A percentile compares a stretch with the other conserved stretches of the same genome.
These are phyloP conservation scores for Pichia sp. DNA, from an alignment of 1,139 yeast species.

Conservation along the genomic window DNA sequence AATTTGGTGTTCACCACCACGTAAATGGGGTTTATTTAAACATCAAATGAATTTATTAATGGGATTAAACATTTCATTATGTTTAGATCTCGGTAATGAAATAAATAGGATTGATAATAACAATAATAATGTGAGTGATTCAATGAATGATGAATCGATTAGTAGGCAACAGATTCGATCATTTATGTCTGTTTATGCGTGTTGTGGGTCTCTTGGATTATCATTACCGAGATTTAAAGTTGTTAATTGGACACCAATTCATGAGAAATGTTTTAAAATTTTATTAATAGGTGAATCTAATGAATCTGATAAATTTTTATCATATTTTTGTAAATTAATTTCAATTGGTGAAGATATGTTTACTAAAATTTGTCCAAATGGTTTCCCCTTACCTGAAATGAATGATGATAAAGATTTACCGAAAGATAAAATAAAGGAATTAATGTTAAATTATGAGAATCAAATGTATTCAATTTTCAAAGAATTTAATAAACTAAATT, in stretches of 20 bases:
- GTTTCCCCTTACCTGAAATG: constrained; percentile 7
- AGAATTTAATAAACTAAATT: constrained; percentile 31
- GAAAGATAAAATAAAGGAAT: constrained; percentile 18
- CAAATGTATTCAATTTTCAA: constrained; percentile 27
- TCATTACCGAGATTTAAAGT: constrained; percentile 44
- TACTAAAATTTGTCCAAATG: constrained; percentile 29
- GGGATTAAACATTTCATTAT: constrained; percentile 39
- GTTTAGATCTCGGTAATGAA: constrained; percentile 41
- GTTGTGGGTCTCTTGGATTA: constrained; percentile 44
- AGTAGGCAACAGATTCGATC: constrained; percentile 38
- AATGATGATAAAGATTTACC: not conserved
- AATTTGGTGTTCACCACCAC: constrained; percentile 46
- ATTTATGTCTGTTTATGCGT: constrained; percentile 40
- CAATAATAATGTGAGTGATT: constrained; percentile 19
- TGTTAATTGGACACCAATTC: constrained; percentile 41
- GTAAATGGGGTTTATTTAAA: constrained; percentile 43
- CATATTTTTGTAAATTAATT: constrained; percentile 35
- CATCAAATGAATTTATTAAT: constrained; percentile 43
- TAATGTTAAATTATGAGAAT: constrained; percentile 28
- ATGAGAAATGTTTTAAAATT: constrained; percentile 34
- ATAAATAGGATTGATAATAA: too few relatives aligned
- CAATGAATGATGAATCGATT: constrained; percentile 26
- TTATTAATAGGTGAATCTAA: constrained; percentile 29
- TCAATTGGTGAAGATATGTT: constrained; percentile 40
- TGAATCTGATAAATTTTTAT: constrained; percentile 33